Evolutionary conservation across 2,329 filamentous ascomycete species (phyloP).

Genomic region (Arthrobotrys entomopaga): DNA sequence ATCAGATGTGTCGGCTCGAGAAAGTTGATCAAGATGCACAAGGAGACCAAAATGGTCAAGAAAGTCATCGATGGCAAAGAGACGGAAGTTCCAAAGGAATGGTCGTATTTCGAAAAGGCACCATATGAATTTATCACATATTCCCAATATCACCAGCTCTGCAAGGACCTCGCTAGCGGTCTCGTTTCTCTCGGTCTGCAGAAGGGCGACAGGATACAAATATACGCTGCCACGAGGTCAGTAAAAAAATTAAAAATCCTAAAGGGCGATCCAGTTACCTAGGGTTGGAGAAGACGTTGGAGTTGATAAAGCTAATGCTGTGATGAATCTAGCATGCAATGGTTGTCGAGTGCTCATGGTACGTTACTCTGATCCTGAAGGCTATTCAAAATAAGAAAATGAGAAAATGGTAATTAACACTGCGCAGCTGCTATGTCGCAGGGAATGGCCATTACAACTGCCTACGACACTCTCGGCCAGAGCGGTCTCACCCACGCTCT

Average conservation of each 20-base stretch:
- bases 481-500: conserved; percentile 87
- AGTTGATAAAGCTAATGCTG: conserved; percentile 11
- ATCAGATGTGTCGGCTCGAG: conserved; percentile 76
- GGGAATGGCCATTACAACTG: conserved; percentile 89
- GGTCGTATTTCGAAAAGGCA: conserved; percentile 87
- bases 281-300: neutral
- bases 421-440: conserved; percentile 74
- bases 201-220: conserved; percentile 75
- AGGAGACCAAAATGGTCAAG: conserved; percentile 87
- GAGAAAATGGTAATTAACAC: conserved; percentile 9
- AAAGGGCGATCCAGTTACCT: neutral
- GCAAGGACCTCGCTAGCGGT: conserved; percentile 76
- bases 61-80: conserved; percentile 85
- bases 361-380: conserved; percentile 56
- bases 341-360: conserved; percentile 84
- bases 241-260: neutral
- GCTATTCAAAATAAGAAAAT: neutral
- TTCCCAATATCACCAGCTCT: conserved; percentile 77
- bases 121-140: conserved; percentile 81
- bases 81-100: conserved; percentile 85
- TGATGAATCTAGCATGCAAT: conserved; percentile 71
- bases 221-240: conserved; percentile 85
- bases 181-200: conserved; percentile 78
- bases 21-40: conserved; percentile 78
- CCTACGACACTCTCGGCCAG: conserved; percentile 90